These are phyloP conservation scores for Galerina marginata DNA, from an alignment of 768 basidiomycete species.

Conservation along the genomic window DNA sequence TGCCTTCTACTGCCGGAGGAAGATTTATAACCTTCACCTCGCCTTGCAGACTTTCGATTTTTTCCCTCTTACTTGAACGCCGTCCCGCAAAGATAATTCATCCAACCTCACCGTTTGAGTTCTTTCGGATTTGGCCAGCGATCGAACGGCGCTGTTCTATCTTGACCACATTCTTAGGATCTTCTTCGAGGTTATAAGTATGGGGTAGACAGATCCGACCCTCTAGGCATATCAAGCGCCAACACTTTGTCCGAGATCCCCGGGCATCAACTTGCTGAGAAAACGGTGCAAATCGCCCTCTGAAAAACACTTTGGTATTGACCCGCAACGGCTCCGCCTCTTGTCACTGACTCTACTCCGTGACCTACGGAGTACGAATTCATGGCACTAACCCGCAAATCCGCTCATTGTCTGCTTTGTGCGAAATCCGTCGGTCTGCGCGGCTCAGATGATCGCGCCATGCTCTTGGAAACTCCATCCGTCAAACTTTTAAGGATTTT, in stretches of 20 bases:
- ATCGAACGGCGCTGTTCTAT: slow-evolving; percentile 15
- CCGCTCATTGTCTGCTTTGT: too few relatives aligned
- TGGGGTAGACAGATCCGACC: slow-evolving; percentile 21
- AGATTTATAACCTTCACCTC: neutral
- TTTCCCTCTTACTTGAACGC: neutral
- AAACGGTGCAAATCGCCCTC: neutral
- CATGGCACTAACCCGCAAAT: neutral
- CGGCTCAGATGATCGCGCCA: too few relatives aligned
- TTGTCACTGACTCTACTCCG: neutral
- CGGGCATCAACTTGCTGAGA: slow-evolving; percentile 8
- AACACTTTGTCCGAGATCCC: slow-evolving; percentile 20
- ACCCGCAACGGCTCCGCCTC: neutral
- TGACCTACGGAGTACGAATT: neutral
- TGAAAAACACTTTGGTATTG: neutral
- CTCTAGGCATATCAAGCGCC: slow-evolving; percentile 11
- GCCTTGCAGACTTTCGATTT: slow-evolving; percentile 1
- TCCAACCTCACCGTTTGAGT: neutral
- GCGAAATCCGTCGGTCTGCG: too few relatives aligned
- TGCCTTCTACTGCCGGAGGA: neutral
- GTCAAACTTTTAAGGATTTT: too few relatives aligned
- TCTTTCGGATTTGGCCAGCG: neutral
- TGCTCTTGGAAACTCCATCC: too few relatives aligned
- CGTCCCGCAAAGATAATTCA: neutral
- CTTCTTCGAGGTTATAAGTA: neutral
- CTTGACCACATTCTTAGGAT: slow-evolving; percentile 11